A percentile compares a stretch with the other conserved stretches of the same genome.
Evolutionary conservation across 2,329 filamentous ascomycete species (phyloP).

Genomic region (Fusarium miscanthi): DNA sequence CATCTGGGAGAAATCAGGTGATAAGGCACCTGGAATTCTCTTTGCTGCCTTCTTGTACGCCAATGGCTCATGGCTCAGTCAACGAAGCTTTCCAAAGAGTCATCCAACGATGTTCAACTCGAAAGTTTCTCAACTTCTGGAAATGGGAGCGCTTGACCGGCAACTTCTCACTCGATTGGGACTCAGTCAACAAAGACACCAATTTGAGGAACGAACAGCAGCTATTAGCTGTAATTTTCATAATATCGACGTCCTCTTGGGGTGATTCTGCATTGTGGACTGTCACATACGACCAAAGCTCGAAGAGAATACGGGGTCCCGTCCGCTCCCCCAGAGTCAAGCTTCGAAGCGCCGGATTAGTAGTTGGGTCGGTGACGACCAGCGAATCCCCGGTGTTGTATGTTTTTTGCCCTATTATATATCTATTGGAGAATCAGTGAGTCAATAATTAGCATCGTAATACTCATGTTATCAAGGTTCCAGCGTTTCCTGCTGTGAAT

Average conservation of each 20-base stretch:
- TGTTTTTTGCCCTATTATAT: not conserved
- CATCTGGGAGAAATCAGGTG: not conserved
- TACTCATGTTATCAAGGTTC: not conserved
- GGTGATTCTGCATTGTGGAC: rapidly evolving
- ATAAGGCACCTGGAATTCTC: not conserved
- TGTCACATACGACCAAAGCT: conserved; percentile 3
- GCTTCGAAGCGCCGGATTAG: conserved; percentile 6
- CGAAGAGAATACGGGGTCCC: conserved; percentile 5
- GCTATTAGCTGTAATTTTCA: not conserved
- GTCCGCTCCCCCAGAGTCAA: conserved; percentile 1
- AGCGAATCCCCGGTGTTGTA: conserved; percentile 6
- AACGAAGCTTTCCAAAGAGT: not conserved
- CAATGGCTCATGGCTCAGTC: not conserved
- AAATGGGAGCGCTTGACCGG: not conserved
- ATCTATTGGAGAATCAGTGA: not conserved
- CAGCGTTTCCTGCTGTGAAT: no score
- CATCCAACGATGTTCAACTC: not conserved
- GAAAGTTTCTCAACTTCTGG: not conserved
- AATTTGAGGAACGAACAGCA: not conserved
- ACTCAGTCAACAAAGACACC: not conserved
- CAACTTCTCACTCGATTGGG: not conserved
- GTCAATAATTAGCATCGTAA: rapidly evolving
- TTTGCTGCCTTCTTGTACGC: rapidly evolving
- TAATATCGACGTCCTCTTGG: rapidly evolving
- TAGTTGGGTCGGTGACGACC: conserved; percentile 10